Evolutionary conservation across 306 rosid genomes (phyloP), one percentile per base, ranked within the genome.

Genomic region (Rosa lucieae): DNA sequence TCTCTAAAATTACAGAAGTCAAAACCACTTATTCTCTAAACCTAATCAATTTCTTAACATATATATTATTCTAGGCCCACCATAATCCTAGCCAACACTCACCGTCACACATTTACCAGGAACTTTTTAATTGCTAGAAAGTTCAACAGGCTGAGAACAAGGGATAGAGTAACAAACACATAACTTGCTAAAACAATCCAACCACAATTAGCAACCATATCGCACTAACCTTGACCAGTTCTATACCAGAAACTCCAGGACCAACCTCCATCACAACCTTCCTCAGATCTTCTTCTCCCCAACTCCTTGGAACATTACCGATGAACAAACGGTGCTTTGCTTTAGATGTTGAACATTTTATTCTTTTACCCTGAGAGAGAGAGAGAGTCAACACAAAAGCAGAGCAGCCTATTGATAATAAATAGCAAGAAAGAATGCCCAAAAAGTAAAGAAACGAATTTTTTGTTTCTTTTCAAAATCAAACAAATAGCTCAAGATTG

Each of bases 291-390:
- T 85, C 93, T 67, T 91, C 96, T 35, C 89, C 90, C 99, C 98
- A 95, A 86, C 86, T 88, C 89, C 96, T 91, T 46, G 98, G 99
- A 90, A 95, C 81, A 82, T 95, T 95, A 70, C 98, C 98, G 74
- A 95, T 90, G 86, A 95, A 95, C 82, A 95, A 92, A 49, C 99
- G 96, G 84, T 95, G 92, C 89, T 93, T 95, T 68, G 96, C 96
- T 88, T 95, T 94, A 83, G 98, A 90, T 52, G 94, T 86, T 23
- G 99, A 95, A 83, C 98, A 95, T 85, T 88, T 95, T 70, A 92
- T 86, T 84, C 81, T 92, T 88, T 77, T 91, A 61, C 98, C 97
- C 99, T 92, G 82, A 66, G 77, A 78, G 77, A 78, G 70, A 69
- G 51, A 13, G 55, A 74, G 44, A 52, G 46, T 74, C 35, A 79